Conservation (phyloP, 169 alveolate species). For the Hammondia hammondi region DNA sequence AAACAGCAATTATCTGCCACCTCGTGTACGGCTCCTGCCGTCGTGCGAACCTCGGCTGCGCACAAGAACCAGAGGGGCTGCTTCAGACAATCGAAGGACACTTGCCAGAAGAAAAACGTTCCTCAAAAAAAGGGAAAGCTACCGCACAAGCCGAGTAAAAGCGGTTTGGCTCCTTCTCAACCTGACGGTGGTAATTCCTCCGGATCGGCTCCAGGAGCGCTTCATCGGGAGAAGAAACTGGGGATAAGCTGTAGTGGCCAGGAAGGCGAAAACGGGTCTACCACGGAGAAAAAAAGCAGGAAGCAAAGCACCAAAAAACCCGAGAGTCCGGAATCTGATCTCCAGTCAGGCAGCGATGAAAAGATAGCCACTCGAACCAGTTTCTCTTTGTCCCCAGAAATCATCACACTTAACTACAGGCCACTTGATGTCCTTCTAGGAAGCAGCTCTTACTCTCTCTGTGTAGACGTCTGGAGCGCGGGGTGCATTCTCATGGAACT, state of each 20-base stretch:
- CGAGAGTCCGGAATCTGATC: not conserved
- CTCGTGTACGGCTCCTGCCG: not conserved
- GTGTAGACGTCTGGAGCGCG: conserved; percentile 96
- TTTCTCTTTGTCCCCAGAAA: conserved; percentile 78
- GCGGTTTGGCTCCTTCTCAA: not conserved
- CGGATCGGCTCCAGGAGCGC: conserved; percentile 47
- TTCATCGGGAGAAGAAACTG: conserved; percentile 8
- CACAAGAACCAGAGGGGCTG: not conserved
- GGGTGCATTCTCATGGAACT: conserved; percentile 68
- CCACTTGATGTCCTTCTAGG: conserved; percentile 97
- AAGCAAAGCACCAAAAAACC: not conserved
- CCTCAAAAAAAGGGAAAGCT: not conserved
- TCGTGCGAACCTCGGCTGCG: not conserved
- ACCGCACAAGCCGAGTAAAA: not conserved
- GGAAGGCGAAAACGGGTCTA: not conserved
- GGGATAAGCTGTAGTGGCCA: not conserved
- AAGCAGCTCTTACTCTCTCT: conserved; percentile 91
- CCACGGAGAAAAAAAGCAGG: not conserved
- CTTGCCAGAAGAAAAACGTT: not conserved
- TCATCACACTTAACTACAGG: conserved; percentile 95
- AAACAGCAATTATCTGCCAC: conserved; percentile 1
- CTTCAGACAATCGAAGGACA: not conserved
- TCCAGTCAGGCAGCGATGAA: not conserved
- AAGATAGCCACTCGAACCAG: not conserved
- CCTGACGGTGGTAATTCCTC: not conserved